A percentile compares a stretch with the other conserved stretches of the same genome.
These are phyloP conservation scores for Pelargonium nanum DNA, from an alignment of 345 rosid species.

Conservation along the genomic window DNA sequence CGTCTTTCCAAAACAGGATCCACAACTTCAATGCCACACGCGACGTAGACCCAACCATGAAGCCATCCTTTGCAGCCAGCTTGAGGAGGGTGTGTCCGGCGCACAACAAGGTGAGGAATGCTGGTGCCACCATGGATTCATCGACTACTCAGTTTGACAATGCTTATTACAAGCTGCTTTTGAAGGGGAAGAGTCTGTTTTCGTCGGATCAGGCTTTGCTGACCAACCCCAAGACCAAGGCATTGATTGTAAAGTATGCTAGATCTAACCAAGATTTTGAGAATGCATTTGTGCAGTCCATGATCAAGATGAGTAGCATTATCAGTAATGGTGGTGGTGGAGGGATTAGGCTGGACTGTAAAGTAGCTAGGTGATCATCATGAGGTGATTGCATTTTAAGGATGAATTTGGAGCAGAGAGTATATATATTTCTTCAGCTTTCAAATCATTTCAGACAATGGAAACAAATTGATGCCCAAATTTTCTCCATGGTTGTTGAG, in stretches of 20 bases:
- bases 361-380: slow-evolving; percentile 26
- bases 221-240: slow-evolving; percentile 27
- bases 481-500: too few relatives aligned
- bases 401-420: too few relatives aligned
- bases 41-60: slow-evolving; percentile 55
- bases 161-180: slow-evolving; percentile 52
- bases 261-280: slow-evolving; percentile 33
- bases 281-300: slow-evolving; percentile 53
- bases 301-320: slow-evolving; percentile 81
- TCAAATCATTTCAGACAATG: too few relatives aligned
- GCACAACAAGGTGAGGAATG: slow-evolving; percentile 50
- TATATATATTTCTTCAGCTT: too few relatives aligned
- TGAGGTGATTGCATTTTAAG: too few relatives aligned
- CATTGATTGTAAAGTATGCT: slow-evolving; percentile 47
- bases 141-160: slow-evolving; percentile 43
- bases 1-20: slow-evolving; percentile 71
- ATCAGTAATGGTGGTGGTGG: slow-evolving; percentile 44
- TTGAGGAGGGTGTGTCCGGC: slow-evolving; percentile 39
- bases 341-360: slow-evolving; percentile 74
- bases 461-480: too few relatives aligned
- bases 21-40: slow-evolving; percentile 51
- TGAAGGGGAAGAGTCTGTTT: slow-evolving; percentile 59
- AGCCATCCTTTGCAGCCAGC: slow-evolving; percentile 49
- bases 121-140: slow-evolving; percentile 51
- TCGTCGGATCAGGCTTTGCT: slow-evolving; percentile 76